Evolutionary conservation across 768 basidiomycete species (phyloP), one percentile per base, ranked within the genome.

Genomic region (Boletales sp.): DNA sequence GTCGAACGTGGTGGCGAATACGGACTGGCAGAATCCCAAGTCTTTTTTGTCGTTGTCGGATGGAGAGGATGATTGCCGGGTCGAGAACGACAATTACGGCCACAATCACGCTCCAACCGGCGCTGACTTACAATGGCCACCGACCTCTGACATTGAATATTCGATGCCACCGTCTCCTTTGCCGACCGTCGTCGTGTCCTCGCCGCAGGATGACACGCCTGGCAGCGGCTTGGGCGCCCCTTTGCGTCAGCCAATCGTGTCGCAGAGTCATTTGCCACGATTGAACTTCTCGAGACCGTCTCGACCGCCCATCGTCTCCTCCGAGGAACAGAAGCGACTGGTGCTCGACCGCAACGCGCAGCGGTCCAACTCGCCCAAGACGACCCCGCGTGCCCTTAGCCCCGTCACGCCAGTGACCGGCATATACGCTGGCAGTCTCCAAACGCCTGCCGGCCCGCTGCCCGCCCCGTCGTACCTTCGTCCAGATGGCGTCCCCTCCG

Each of bases 221-320:
- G 25, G 4, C 25, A 28, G 25, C 25, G 5, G 25, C 52, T 8
- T 70, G 66, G 36, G 33, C 10, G 48, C 47, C 15, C 46, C 60
- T 10, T 56, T 65, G 48, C 73, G 77, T 18, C 69, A 72, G 41
- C 77, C 78, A 8, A 73, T 80, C 33, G 65, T 74, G 37, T 31
- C 57, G 14, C 51, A 53, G 40, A 64, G 62, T 41, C 46, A 54
- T 32, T 49, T 57, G 15, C 70, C 74, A 6, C 71, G 72, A 13
- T 63, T 75, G 30, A 87, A 86, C 61, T 87, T 83, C 58, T 87
- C 87, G 19, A 72, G 84, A 43, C 84, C 85, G 41, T 75, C 78
- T 46, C 77, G 79, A 18, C 74, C 77, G 15, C 66, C 66, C 0
- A 72, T 72, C 55, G 57, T 67, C 19, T 68, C 65, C 11, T 68